Base-by-base conservation (phyloP, 2,329 filamentous ascomycete species). In the Sporothrix pallida region DNA sequence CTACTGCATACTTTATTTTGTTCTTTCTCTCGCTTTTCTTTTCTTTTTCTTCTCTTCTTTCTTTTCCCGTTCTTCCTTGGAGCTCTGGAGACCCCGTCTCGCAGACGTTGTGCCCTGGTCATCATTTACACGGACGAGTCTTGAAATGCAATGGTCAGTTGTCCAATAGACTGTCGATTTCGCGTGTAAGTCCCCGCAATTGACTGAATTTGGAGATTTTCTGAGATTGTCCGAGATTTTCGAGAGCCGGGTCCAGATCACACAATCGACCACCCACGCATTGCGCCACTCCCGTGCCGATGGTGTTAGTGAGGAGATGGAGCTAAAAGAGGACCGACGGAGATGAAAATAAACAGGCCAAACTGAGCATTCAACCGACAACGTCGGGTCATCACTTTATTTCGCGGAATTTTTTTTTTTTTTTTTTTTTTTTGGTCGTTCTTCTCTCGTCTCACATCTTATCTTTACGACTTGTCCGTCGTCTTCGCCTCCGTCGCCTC, bases 271-370 rank as follows among this genome's bases (percentile, higher is more conserved):
- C n/a, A 13, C 69, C 69, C 37, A 48, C n/a, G 37, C 50, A 71
- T 71, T 60, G 54, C 69, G 69, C 8, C 69, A 71, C 69, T 62
- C n/a, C 69, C 20, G 69, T 31, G 37, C 69, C 42, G 69, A 71
- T 71, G 69, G 69, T 71, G 69, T 58, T 50, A 60, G 68, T 58
- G 68, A 44, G 20, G 31, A 31, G 68, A 12, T 44, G 52, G 54
- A 44, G 69, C 69, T 48, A 60, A 13, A 5, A 42, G 46, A 15
- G 2, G 23, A 26, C 7, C n/a, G 17, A 26, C 12, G 13, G 4
- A 44, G n/a, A 26, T 12, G 20, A 58, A 58, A 54, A 54, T 20
- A 23, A 60, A 17, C 13, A 23, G 23, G 15, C 26, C 26, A 6
- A 44, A n/a, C 7, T 37, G 31, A 37, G 31, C 2, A 37, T 7